phyloP scores from a whole-genome alignment of 2,329 filamentous ascomycete species.

The Fusarium albosuccineum region DNA sequence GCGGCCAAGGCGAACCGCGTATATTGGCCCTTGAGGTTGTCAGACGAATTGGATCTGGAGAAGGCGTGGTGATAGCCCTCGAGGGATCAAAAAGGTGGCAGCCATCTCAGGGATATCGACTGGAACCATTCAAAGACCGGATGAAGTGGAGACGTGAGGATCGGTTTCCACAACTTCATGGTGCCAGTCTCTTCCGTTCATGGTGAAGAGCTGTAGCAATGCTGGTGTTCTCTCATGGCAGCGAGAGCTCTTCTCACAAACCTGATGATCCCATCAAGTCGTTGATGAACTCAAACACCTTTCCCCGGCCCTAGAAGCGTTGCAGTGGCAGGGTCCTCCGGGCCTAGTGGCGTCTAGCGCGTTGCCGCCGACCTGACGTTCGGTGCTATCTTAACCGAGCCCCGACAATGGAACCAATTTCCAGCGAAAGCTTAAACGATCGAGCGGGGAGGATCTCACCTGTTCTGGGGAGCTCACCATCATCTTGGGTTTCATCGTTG shows the following conservation, averaged over 20 bases:
- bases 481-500: conserved; percentile 9
- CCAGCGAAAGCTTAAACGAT: conserved; percentile 14
- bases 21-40: not conserved
- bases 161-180: conserved; percentile 19
- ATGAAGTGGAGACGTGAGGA: conserved; percentile 2
- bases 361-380: conserved; percentile 34
- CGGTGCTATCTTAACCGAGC: conserved; percentile 29
- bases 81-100: conserved; percentile 26
- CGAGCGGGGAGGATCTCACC: conserved; percentile 15
- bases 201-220: conserved; percentile 36
- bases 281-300: conserved; percentile 20
- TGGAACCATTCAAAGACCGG: conserved; percentile 24
- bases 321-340: conserved; percentile 22
- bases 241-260: conserved; percentile 10
- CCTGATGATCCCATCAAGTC: conserved; percentile 14
- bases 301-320: not conserved
- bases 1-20: conserved; percentile 18
- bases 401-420: conserved; percentile 15
- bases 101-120: conserved; percentile 35
- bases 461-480: conserved; percentile 7
- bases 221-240: conserved; percentile 14
- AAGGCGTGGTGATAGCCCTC: conserved; percentile 18
- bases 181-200: conserved; percentile 26
- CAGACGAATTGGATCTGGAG: conserved; percentile 12
- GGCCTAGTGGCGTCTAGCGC: conserved; percentile 35